These are phyloP conservation scores for Alternaria solani DNA, from an alignment of 2,329 filamentous ascomycete species.

Conservation along the genomic window DNA sequence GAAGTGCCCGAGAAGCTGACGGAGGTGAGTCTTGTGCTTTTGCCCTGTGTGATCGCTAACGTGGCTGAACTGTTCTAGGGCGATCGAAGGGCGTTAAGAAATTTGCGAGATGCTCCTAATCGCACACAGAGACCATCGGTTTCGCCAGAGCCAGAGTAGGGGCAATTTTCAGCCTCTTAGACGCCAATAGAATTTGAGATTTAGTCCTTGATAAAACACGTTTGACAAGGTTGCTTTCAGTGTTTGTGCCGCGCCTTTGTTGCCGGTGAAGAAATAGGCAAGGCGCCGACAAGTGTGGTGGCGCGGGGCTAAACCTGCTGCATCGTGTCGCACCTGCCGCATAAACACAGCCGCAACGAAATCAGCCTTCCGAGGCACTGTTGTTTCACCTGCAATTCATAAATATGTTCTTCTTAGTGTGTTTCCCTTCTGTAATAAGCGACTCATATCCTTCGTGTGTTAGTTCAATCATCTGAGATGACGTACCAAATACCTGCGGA, in stretches of 20 bases:
- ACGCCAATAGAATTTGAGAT: too few relatives aligned
- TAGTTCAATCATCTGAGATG: neutral
- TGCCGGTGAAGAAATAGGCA: neutral
- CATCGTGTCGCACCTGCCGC: too few relatives aligned
- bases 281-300: neutral
- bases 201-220: neutral
- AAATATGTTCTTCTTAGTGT: neutral
- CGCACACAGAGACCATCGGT: conserved; percentile 4
- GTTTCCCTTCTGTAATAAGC: neutral
- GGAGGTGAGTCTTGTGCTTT: conserved; percentile 15
- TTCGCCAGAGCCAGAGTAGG: conserved; percentile 8
- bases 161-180: neutral
- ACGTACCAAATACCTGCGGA: conserved; percentile 6
- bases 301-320: neutral
- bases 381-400: conserved; percentile 2
- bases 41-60: neutral
- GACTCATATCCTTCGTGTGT: neutral
- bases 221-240: neutral
- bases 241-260: neutral
- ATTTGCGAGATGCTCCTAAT: conserved; percentile 12
- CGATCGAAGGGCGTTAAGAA: conserved; percentile 18
- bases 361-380: conserved; percentile 7
- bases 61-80: conserved; percentile 18
- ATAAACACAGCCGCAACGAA: conserved; percentile 3
- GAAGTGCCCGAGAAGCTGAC: conserved; percentile 22